Evolutionary conservation across 768 basidiomycete species (phyloP).

Genomic region (Gyrodon lividus): DNA sequence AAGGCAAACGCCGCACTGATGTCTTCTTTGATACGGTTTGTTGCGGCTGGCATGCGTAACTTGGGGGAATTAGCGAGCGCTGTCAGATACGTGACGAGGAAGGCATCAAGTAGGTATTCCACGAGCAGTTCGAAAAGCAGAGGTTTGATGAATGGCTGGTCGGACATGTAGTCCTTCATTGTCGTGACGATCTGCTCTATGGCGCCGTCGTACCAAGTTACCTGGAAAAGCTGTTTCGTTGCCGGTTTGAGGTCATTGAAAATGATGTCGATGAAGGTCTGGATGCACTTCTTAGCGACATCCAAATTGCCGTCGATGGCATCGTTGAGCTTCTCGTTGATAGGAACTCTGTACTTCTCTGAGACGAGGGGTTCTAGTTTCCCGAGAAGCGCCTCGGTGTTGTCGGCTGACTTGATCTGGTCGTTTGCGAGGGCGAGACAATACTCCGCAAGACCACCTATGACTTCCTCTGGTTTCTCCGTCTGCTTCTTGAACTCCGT

Average conservation of each 20-base stretch:
- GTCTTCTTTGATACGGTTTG: conserved; percentile 82
- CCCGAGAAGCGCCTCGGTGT: conserved; percentile 79
- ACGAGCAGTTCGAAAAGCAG: conserved; percentile 88
- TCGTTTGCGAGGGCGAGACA: conserved; percentile 96
- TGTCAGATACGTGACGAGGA: conserved; percentile 88
- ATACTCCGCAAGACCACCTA: conserved; percentile 91
- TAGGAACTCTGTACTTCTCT: conserved; percentile 82
- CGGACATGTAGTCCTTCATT: conserved; percentile 94
- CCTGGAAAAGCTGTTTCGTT: conserved; percentile 79
- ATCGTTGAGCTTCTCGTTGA: conserved; percentile 87
- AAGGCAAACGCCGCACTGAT: conserved; percentile 74
- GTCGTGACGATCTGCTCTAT: conserved; percentile 91
- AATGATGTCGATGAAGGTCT: conserved; percentile 90
- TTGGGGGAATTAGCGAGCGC: conserved; percentile 82
- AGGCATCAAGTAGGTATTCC: conserved; percentile 89
- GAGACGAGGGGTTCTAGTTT: conserved; percentile 91
- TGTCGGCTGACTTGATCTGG: conserved; percentile 95
- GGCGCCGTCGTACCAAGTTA: conserved; percentile 87
- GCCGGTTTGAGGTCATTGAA: conserved; percentile 93
- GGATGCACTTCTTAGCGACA: conserved; percentile 96
- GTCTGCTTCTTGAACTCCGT: conserved; percentile 82
- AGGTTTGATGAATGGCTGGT: conserved; percentile 87
- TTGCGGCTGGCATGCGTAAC: conserved; percentile 80
- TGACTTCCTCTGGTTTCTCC: conserved; percentile 85
- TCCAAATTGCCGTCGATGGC: conserved; percentile 98